A percentile compares a stretch with the other conserved stretches of the same genome.
These are phyloP conservation scores for Thielaviopsis euricoi DNA, from an alignment of 2,329 filamentous ascomycete genomes.

Conservation along the genomic window DNA sequence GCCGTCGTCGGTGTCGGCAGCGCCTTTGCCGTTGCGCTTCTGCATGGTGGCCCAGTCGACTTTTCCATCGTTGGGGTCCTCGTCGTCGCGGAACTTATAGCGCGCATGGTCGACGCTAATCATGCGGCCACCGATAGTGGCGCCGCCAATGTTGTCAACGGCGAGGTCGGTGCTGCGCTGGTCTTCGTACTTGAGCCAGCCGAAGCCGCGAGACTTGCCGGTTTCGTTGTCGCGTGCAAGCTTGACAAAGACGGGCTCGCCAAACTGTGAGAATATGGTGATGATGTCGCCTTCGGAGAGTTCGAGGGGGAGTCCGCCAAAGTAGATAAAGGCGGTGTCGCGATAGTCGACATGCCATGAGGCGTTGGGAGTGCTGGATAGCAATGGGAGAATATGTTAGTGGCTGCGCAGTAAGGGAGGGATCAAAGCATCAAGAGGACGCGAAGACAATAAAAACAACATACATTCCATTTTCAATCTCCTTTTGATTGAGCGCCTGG, in stretches of 20 bases:
- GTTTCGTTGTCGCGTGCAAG: constrained; percentile 90
- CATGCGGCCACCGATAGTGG: constrained; percentile 62
- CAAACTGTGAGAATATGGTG: constrained; percentile 93
- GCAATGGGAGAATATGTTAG: not conserved
- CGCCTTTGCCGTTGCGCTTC: constrained; percentile 30
- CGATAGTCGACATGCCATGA: constrained; percentile 97
- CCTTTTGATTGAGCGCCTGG: constrained; percentile 80
- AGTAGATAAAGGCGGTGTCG: constrained; percentile 92
- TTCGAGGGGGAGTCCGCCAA: constrained; percentile 83
- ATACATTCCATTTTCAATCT: constrained; percentile 76
- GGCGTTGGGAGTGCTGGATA: constrained; percentile 54
- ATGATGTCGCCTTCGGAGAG: constrained; percentile 91
- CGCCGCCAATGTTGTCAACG: constrained; percentile 86
- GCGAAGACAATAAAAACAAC: no score
- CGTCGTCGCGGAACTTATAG: constrained; percentile 77
- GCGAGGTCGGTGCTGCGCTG: constrained; percentile 90
- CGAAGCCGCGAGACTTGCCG: constrained; percentile 86
- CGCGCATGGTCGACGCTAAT: constrained; percentile 83
- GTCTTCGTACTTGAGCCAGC: constrained; percentile 96
- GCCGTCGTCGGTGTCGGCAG: constrained; percentile 27
- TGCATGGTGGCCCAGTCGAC: constrained; percentile 44
- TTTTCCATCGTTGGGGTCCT: constrained; percentile 42
- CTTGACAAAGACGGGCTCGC: constrained; percentile 86
- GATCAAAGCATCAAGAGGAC: no score
- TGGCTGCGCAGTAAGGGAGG: constrained; percentile 7